Base-by-base conservation (phyloP, 768 basidiomycete genomes). In the Coprinellus micaceus region DNA sequence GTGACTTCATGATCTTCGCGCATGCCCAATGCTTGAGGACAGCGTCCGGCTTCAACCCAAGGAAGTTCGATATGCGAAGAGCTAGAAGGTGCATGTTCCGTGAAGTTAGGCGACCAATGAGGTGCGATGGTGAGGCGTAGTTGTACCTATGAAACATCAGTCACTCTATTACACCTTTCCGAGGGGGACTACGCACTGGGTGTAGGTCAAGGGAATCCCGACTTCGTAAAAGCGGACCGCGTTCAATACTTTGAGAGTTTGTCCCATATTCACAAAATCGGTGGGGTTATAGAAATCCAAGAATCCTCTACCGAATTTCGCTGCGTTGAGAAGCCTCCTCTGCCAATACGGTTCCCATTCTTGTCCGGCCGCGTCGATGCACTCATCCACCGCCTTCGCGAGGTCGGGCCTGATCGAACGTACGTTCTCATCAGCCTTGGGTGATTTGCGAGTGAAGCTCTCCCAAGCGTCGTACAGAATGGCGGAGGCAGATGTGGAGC, bases 21-120 rank as follows among this genome's bases (percentile, higher is more conserved):
- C 85, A 86, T 1, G 97, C 97, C 97, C 97, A 99, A 66, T 98
- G 96, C 60, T 87, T 91, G 40, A 99, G 75, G 0, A 98, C 94
- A 0, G 83, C 81, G 60, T 94, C 89, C 0, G 94, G 89, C 51
- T 90, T 88, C 44, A 98, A 77, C 15, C 82, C 81, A 28, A 98
- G 80, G 71, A 86, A 94, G 1, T 83, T 79, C 2, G 95, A 94
- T 60, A 98, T 86, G 24, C 94, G 86, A 17, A 98, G 83, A 7
- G 96, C 94, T 44, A 98, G 85, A 1, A 98, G 82, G 66, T 99
- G 95, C 58, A 94, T 77, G 60, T 92, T 92, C 13, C 94, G 86
- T 0, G 92, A 81, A 6, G 92, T 90, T 21, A 99, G 77, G 4
- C 94, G 86, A 17, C 83, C 74, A 49, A 98, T 84, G 40, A 98